phyloP scores from a whole-genome alignment of 208 protist genomes.

The Leishmania gerbilli region DNA sequence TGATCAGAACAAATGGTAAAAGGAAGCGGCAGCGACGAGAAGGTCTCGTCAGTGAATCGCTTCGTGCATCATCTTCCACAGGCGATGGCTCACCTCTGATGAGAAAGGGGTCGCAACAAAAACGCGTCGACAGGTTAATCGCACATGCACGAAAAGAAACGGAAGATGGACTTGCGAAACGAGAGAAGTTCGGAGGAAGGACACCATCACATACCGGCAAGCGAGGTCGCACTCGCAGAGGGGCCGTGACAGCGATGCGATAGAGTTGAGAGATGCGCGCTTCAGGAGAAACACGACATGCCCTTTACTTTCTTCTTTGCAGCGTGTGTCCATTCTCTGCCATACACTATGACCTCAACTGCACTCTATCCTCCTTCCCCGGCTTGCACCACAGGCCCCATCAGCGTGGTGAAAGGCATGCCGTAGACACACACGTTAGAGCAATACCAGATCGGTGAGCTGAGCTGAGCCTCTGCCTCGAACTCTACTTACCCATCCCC shows the following conservation, averaged over 20 bases:
- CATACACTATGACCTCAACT: too few relatives aligned
- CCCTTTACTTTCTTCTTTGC: too few relatives aligned
- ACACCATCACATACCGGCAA: too few relatives aligned
- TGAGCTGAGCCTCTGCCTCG: background rate
- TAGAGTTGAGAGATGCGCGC: too few relatives aligned
- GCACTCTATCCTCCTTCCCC: background rate
- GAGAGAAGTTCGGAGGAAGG: too few relatives aligned
- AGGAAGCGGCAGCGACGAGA: background rate
- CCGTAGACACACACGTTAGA: background rate
- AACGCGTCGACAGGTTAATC: background rate
- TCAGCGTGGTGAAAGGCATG: background rate
- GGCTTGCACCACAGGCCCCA: background rate
- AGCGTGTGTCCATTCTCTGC: too few relatives aligned
- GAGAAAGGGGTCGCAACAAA: background rate
- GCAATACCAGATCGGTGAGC: background rate
- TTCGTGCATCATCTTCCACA: background rate
- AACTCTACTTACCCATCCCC: background rate
- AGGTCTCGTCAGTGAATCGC: background rate
- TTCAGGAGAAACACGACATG: too few relatives aligned
- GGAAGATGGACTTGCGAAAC: too few relatives aligned
- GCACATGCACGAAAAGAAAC: background rate
- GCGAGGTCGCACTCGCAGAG: too few relatives aligned
- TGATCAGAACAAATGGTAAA: background rate
- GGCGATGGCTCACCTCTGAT: background rate
- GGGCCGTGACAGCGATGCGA: too few relatives aligned